Base-by-base conservation (phyloP, 2,329 filamentous ascomycete genomes). In the Monilinia polystroma region DNA sequence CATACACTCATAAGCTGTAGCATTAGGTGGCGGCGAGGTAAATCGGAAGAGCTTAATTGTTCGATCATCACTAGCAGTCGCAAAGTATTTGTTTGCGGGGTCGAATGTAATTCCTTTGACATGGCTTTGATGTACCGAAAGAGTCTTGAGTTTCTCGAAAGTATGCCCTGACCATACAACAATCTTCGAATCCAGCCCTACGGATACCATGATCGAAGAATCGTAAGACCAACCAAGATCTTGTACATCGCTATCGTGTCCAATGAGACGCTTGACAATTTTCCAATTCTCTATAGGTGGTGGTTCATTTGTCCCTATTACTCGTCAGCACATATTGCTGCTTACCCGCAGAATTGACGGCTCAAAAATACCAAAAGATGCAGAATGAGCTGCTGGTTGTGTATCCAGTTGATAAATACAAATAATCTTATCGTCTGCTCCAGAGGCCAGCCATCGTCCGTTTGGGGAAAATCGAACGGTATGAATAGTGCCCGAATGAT, bases 51-150 rank as follows among this genome's bases (percentile, higher is more conserved):
- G 92, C 77, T 96, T 96, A 79, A 99, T 96, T 2, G 93, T 94
- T 68, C 95, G 88, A 78, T 99, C 95, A 77, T 99, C 95, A 79
- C 93, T 97, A 2, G 96, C 93, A 0, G 96, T 99, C 20, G 96
- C 95, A 79, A 99, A 99, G 82, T 97, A 99, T 77, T 98, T 99
- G 81, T 98, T 98, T 53, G 95, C 95, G 0, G 95, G 95, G 76
- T 99, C 95, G 76, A 99, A 99, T 0, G 94, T 97, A 74, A 99
- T 96, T 69, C 96, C 95, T 78, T 99, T 99, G 80, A 99, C 95
- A 77, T 98, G 96, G 77, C 93, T 97, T 77, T 96, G 92, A 78
- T 99, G 95, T 67, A 93, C 90, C 2, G 93, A 88, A 6, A 99
- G 81, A 3, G 92, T 94, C 84, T 98, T 98, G 72, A 99, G 84